phyloP scores from a whole-genome alignment of 2,329 filamentous ascomycete species.

The Xylariaceae sp. region DNA sequence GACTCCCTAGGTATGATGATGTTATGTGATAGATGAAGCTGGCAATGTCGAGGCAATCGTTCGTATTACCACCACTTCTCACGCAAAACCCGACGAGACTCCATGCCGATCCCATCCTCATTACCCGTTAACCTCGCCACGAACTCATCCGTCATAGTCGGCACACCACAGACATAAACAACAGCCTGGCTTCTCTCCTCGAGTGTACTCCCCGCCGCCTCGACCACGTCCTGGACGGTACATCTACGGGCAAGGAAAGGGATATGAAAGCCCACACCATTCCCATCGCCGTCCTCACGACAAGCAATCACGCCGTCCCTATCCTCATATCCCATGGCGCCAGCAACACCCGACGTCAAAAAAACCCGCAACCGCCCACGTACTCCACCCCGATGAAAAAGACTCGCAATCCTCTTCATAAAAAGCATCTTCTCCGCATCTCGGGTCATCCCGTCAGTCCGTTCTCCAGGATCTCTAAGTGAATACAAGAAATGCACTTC shows the following conservation, averaged over 20 bases:
- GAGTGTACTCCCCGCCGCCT: constrained; percentile 35
- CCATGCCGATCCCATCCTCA: constrained; percentile 34
- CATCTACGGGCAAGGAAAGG: constrained; percentile 39
- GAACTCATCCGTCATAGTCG: constrained; percentile 62
- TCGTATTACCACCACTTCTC: constrained; percentile 58
- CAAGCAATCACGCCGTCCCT: background rate
- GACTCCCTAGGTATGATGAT: background rate
- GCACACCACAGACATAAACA: constrained; percentile 64
- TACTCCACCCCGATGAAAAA: constrained; percentile 37
- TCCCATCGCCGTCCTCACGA: constrained; percentile 5
- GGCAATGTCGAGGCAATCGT: background rate
- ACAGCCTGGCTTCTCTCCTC: constrained; percentile 39
- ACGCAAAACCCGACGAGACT: constrained; percentile 44
- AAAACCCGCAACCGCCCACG: constrained; percentile 43
- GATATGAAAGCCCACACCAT: constrained; percentile 19
- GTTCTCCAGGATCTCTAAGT: constrained; percentile 33
- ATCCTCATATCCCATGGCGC: background rate
- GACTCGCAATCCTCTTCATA: constrained; percentile 39
- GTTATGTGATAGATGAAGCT: too few relatives aligned
- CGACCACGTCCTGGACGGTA: constrained; percentile 36
- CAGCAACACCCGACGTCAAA: constrained; percentile 33
- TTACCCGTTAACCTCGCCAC: constrained; percentile 41
- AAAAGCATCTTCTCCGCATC: constrained; percentile 42
- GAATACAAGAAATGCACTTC: constrained; percentile 61
- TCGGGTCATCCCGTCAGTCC: constrained; percentile 7